A percentile compares a stretch with the other conserved stretches of the same genome.
Evolutionary conservation across 306 rosid genomes (phyloP).

Genomic region (Hylodesmum podocarpum): DNA sequence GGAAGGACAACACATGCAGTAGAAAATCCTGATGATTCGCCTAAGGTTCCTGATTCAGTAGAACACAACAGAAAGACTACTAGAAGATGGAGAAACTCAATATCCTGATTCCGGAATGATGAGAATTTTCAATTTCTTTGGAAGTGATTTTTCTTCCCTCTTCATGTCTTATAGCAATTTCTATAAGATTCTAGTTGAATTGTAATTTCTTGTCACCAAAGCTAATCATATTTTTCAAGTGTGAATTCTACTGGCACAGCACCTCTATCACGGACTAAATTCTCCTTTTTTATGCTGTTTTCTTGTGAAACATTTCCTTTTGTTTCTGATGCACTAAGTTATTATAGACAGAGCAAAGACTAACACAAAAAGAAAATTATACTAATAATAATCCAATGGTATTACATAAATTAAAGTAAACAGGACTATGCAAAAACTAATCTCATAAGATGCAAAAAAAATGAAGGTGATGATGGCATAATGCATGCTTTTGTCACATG

Average conservation of each 20-base stretch:
- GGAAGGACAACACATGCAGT: slow-evolving; percentile 50
- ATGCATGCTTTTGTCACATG: neutral
- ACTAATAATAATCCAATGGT: neutral
- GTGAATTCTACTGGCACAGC: slow-evolving; percentile 29
- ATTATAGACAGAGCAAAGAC: neutral
- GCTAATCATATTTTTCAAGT: slow-evolving; percentile 29
- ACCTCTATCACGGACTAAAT: neutral
- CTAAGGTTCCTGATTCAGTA: slow-evolving; percentile 37
- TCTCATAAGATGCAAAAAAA: neutral
- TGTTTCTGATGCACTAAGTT: neutral
- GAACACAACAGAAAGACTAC: slow-evolving; percentile 66
- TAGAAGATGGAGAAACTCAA: slow-evolving; percentile 96
- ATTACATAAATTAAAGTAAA: neutral
- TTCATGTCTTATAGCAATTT: slow-evolving; percentile 10
- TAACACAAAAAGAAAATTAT: neutral
- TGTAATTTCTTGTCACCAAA: slow-evolving; percentile 39
- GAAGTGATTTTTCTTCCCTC: neutral
- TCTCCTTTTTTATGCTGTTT: neutral
- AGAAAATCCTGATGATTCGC: slow-evolving; percentile 56
- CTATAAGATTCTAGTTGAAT: slow-evolving; percentile 11
- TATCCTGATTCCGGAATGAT: slow-evolving; percentile 67
- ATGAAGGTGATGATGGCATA: neutral
- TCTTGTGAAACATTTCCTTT: neutral
- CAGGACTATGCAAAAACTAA: neutral
- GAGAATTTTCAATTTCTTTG: neutral